Evolutionary conservation across 352 stramenopile genomes (phyloP).

Genomic region (Phytophthora pisi): DNA sequence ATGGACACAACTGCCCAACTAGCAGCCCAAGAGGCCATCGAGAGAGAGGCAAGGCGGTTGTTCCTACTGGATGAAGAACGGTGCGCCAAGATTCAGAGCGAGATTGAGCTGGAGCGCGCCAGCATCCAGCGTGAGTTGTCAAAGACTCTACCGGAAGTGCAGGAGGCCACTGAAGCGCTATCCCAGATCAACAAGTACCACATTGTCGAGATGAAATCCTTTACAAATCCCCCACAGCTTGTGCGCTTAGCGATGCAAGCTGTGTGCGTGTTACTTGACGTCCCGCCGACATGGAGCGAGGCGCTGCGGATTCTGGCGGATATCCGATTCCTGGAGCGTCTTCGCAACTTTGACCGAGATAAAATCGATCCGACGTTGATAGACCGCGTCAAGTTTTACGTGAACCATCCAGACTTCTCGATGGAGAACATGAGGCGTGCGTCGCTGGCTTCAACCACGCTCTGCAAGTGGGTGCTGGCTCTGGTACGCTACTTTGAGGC

Average conservation of each 20-base stretch:
- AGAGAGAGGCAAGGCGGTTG: slow-evolving; percentile 47
- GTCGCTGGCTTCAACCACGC: slow-evolving; percentile 68
- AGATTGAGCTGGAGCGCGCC: slow-evolving; percentile 63
- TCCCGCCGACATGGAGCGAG: slow-evolving; percentile 67
- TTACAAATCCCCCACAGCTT: slow-evolving; percentile 71
- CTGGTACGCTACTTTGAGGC: slow-evolving; percentile 75
- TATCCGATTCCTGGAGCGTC: slow-evolving; percentile 69
- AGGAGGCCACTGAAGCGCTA: slow-evolving; percentile 60
- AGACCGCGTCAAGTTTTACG: slow-evolving; percentile 60
- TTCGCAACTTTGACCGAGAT: slow-evolving; percentile 67
- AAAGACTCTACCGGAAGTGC: slow-evolving; percentile 64
- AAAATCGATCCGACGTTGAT: slow-evolving; percentile 49
- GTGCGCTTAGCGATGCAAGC: slow-evolving; percentile 81
- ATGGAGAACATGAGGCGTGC: slow-evolving; percentile 81
- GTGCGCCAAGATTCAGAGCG: slow-evolving; percentile 52
- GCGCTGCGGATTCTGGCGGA: slow-evolving; percentile 68
- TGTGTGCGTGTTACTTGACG: slow-evolving; percentile 68
- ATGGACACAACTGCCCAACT: slow-evolving; percentile 33
- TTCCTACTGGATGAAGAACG: slow-evolving; percentile 69
- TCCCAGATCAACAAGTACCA: slow-evolving; percentile 82
- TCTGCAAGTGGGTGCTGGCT: slow-evolving; percentile 77
- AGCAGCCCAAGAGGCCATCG: slow-evolving; percentile 38
- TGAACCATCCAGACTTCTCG: slow-evolving; percentile 76
- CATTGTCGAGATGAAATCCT: slow-evolving; percentile 84
- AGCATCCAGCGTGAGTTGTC: slow-evolving; percentile 62